These are phyloP conservation scores for Cyberlindnera maritima DNA, from an alignment of 805 yeast genomes.

Conservation along the genomic window DNA sequence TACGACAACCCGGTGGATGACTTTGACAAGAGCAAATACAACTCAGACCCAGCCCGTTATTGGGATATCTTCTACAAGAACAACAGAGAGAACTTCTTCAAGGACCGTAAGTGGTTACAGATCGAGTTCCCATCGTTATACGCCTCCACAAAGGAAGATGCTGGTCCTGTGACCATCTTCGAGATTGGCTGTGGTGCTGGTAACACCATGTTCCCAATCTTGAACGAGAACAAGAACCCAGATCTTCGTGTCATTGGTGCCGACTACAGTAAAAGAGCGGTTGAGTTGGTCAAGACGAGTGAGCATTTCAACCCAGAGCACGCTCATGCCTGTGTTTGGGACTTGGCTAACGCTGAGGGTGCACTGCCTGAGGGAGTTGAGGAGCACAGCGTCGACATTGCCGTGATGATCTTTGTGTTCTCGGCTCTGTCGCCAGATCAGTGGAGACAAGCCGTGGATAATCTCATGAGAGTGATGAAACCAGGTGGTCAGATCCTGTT, in stretches of 20 bases:
- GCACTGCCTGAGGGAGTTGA: conserved; percentile 81
- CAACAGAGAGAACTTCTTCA: conserved; percentile 90
- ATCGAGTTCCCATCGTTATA: conserved; percentile 89
- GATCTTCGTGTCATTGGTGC: conserved; percentile 74
- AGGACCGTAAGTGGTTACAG: conserved; percentile 94
- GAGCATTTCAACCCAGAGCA: conserved; percentile 55
- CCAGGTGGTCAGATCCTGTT: conserved; percentile 92
- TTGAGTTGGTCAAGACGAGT: conserved; percentile 71
- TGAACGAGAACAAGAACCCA: conserved; percentile 80
- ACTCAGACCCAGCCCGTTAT: conserved; percentile 83
- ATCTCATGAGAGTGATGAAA: conserved; percentile 69
- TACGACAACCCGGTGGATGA: conserved; percentile 82
- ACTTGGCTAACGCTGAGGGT: conserved; percentile 74
- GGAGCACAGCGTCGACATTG: conserved; percentile 79
- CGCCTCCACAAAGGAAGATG: conserved; percentile 68
- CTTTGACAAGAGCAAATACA: conserved; percentile 74
- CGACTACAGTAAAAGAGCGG: conserved; percentile 88
- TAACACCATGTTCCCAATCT: conserved; percentile 89
- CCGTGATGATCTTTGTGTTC: conserved; percentile 93
- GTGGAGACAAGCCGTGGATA: conserved; percentile 79
- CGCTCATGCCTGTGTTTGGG: conserved; percentile 93
- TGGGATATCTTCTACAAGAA: conserved; percentile 95
- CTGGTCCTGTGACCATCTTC: conserved; percentile 69
- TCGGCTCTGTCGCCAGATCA: conserved; percentile 90
- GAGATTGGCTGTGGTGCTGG: conserved; percentile 99